Evolutionary conservation across 176 grass and related monocot genomes (phyloP).

Genomic region (Triticum turgidum): DNA sequence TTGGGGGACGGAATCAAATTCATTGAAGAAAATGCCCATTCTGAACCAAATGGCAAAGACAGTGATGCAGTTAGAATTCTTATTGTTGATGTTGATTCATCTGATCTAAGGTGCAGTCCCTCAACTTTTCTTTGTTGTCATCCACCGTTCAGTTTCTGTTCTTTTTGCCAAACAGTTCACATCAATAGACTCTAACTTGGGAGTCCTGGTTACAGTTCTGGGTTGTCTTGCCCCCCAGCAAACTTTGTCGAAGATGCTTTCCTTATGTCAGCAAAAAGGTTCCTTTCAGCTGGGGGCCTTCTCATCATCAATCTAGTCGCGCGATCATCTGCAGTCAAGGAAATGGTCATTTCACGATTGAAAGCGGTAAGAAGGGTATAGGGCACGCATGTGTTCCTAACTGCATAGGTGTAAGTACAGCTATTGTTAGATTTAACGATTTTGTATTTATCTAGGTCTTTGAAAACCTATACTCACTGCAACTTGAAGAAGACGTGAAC

Average conservation of each 20-base stretch:
- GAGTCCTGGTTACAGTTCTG: slow-evolving; percentile 52
- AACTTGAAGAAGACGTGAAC: slow-evolving; percentile 93
- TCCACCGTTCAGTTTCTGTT: not conserved
- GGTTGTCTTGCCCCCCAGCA: slow-evolving; percentile 73
- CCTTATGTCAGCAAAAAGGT: slow-evolving; percentile 55
- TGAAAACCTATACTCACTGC: slow-evolving; percentile 63
- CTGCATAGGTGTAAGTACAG: not conserved
- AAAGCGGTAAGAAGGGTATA: slow-evolving; percentile 51
- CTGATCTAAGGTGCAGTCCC: slow-evolving; percentile 71
- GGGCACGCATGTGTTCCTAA: not conserved
- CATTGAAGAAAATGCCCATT: slow-evolving; percentile 42
- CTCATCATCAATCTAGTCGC: slow-evolving; percentile 90
- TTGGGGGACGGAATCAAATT: slow-evolving; percentile 79
- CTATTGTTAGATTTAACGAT: not conserved
- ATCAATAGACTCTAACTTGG: slow-evolving; percentile 7
- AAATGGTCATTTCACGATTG: slow-evolving; percentile 60
- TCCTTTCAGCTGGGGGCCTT: slow-evolving; percentile 65
- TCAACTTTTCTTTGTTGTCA: not conserved
- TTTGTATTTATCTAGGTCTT: slow-evolving; percentile 53
- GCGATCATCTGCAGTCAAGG: slow-evolving; percentile 56
- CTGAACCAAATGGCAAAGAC: slow-evolving; percentile 35
- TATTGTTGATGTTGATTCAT: slow-evolving; percentile 92
- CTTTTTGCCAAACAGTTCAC: slow-evolving; percentile 1
- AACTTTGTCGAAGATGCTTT: slow-evolving; percentile 90
- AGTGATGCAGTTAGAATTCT: slow-evolving; percentile 60